Base-by-base conservation (phyloP, 2,329 filamentous ascomycete species). In the Lomentospora prolificans region DNA sequence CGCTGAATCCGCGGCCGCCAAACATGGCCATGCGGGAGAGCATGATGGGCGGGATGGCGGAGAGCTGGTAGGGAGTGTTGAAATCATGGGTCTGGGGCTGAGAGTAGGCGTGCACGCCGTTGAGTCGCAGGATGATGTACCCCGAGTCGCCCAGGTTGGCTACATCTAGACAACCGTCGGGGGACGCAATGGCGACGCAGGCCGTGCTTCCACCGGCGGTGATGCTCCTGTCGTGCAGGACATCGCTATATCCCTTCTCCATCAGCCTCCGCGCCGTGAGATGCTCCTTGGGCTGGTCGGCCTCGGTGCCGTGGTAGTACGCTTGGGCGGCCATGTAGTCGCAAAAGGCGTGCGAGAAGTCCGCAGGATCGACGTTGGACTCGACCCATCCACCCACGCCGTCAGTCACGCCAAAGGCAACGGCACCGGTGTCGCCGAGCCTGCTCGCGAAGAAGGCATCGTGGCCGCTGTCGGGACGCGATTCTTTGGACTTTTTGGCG, bases 131-230 rank as follows among this genome's bases (percentile, higher is more conserved):
- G 59, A 95, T 86, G 56, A 97, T 79, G 68, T 91, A 97, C 30
- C 94, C 94, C 25, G 90, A 96, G 72, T 99, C 94, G 61, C 94
- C 94, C 31, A 99, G 78, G 70, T 99, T 99, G 58, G 94, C 94
- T 55, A 95, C 84, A 65, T 96, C 89, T 50, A 97, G 75, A 28
- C 73, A 79, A 10, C 94, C 94, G 63, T 88, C 79, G 1, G 81
- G 79, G 54, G 81, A 77, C 24, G 86, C 86, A 50, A 96, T 78
- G 10, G 84, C 92, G n/a, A 99, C 81, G 61, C 89, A 90, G 25
- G 94, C 94, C 3, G 94, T 99, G 67, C 89, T 95, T 14, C 94
- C 92, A 51, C 94, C 94, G 1, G 90, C 94, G 25, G 75, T 72
- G 60, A 99, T 86, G 44, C 76, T 75, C 19, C 79, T 72, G 69